Evolutionary conservation across 2,329 filamentous ascomycete genomes (phyloP), one percentile per base, ranked within the genome.

Genomic region (Thermothelomyces thermophilus): DNA sequence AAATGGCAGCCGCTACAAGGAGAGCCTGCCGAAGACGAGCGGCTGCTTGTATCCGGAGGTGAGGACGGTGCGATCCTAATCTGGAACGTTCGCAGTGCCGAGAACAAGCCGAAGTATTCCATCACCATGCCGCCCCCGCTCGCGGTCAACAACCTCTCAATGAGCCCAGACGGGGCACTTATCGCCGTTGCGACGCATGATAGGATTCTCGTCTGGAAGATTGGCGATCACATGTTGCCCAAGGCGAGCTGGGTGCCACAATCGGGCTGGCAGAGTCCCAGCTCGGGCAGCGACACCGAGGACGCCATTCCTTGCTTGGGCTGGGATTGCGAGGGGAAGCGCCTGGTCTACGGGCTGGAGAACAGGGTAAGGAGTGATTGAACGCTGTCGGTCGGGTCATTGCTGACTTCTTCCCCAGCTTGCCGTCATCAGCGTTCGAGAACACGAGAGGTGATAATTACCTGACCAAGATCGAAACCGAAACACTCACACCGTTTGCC

Each of bases 191-290:
- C 79, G 5, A 83, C 80, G 0, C 72, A 72, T 17, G 73, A 75
- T 30, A 73, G 72, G 50, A 77, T 84, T 13, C 65, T 83, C 34
- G 82, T 84, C 40, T 84, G 81, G 79, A 83, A 82, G 60, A 75
- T 83, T 11, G 79, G 76, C 52, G 80, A 80, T 46, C 70, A 75
- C 40, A 68, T 70, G 22, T 71, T 81, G 40, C 81, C 81, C 4
- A 71, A 77, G 40, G 81, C 81, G 14, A 78, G 72, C 59, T 84
- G 81, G 53, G 67, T 71, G 22, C 68, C 73, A 9, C 77, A 82
- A 56, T 68, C 72, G 0, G 80, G 77, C 4, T 82, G 79, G 77
- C 68, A 77, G 28, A 83, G 75, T 52, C 79, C 79, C 17, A 71
- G 70, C 40, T 73, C 71, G 31, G 68, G 72, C 31, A 68, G 71